These are phyloP conservation scores for Hura crepitans DNA, from an alignment of 441 rosid species.

Conservation along the genomic window DNA sequence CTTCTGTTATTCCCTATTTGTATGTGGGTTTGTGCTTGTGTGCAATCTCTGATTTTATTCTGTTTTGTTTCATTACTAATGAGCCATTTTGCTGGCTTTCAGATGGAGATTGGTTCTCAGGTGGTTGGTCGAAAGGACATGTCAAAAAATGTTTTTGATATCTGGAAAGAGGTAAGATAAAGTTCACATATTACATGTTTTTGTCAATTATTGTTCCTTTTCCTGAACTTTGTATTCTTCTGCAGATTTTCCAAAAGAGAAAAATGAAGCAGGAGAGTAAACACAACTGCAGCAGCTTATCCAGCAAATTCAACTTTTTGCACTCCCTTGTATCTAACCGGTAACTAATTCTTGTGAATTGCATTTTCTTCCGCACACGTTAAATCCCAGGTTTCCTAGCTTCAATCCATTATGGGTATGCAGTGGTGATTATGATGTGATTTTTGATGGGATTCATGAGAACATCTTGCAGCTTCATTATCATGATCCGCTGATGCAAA, in stretches of 20 bases:
- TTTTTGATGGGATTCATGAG: constrained; percentile 87
- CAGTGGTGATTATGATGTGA: constrained; percentile 93
- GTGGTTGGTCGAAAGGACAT: constrained; percentile 90
- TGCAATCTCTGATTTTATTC: background rate
- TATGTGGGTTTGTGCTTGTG: background rate
- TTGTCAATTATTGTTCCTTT: constrained; percentile 16
- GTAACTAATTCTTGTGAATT: constrained; percentile 32
- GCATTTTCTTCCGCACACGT: constrained; percentile 16
- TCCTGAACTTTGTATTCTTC: constrained; percentile 22
- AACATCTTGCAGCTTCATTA: constrained; percentile 80
- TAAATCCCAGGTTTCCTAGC: constrained; percentile 15
- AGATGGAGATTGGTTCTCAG: constrained; percentile 86
- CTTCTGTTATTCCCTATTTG: background rate
- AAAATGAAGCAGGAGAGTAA: constrained; percentile 51
- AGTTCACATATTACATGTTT: constrained; percentile 14
- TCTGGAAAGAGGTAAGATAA: constrained; percentile 89
- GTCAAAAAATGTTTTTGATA: constrained; percentile 76
- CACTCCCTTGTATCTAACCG: constrained; percentile 69
- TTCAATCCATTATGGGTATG: constrained; percentile 33
- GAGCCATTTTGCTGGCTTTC: constrained; percentile 30
- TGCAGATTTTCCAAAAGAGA: constrained; percentile 81
- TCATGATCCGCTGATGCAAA: constrained; percentile 94
- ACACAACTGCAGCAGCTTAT: constrained; percentile 33
- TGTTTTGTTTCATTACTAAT: constrained; percentile 19
- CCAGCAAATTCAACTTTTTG: constrained; percentile 56